Percentiles rank a stretch among this genome's conserved stretches.
Evolutionary conservation across 441 rosid species (phyloP).

Genomic region (Jatropha podagrica): DNA sequence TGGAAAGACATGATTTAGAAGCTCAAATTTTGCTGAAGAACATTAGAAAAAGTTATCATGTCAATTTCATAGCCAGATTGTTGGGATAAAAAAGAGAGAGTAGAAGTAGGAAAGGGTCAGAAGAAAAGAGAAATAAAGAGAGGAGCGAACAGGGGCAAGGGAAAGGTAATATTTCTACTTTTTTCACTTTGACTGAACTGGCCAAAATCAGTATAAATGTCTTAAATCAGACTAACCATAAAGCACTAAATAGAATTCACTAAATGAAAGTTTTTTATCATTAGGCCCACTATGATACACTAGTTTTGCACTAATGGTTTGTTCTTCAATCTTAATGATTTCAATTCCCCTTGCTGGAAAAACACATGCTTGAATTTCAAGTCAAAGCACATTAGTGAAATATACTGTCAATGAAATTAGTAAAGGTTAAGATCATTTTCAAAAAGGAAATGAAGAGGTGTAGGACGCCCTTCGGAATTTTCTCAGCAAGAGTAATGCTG

Average conservation of each 20-base stretch:
- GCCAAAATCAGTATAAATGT: neutral
- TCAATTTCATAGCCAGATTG: no score
- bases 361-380: neutral
- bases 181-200: neutral
- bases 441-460: neutral
- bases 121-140: neutral
- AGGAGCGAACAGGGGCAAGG: no score
- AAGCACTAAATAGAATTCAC: neutral
- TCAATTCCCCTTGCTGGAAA: neutral
- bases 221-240: neutral
- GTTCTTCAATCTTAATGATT: neutral
- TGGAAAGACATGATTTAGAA: neutral
- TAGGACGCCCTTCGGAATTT: neutral
- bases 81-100: neutral
- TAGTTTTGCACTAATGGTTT: neutral
- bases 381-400: neutral
- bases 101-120: neutral
- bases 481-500: neutral
- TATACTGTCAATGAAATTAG: neutral
- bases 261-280: neutral
- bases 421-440: neutral
- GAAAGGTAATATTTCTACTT: no score
- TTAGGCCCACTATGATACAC: neutral
- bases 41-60: neutral
- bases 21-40: neutral